These are phyloP conservation scores for Porogramme epimiltina DNA, from an alignment of 1,284 basidiomycete species.

Conservation along the genomic window DNA sequence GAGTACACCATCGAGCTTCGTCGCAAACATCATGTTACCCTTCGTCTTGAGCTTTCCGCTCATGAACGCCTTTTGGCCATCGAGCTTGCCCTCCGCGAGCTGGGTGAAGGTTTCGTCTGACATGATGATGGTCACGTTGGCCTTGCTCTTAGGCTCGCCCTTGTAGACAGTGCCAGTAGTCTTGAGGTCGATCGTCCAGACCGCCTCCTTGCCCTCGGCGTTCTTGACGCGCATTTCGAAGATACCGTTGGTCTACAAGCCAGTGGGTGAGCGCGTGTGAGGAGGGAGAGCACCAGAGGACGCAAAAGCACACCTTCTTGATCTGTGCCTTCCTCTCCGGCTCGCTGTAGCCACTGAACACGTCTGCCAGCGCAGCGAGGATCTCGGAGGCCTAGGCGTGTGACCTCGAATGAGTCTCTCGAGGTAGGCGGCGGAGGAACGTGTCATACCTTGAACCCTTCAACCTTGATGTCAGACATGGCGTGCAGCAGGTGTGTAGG, in stretches of 20 bases:
- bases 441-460: conserved; percentile 37
- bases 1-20: conserved; percentile 82
- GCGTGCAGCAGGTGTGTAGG: neutral
- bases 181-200: conserved; percentile 97
- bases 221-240: conserved; percentile 91
- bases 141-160: conserved; percentile 72
- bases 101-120: conserved; percentile 71
- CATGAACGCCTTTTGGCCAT: conserved; percentile 95
- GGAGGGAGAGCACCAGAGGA: neutral
- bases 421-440: neutral
- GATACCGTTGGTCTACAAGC: conserved; percentile 80
- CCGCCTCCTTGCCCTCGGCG: conserved; percentile 70
- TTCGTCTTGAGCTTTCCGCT: conserved; percentile 87
- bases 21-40: conserved; percentile 88
- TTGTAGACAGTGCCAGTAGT: conserved; percentile 82
- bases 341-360: conserved; percentile 68
- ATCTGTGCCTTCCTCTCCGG: conserved; percentile 80
- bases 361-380: conserved; percentile 61
- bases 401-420: neutral
- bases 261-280: neutral
- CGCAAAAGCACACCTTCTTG: conserved; percentile 79
- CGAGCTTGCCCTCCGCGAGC: conserved; percentile 74
- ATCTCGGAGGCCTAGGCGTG: conserved; percentile 68
- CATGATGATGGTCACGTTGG: conserved; percentile 79
- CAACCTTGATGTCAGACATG: conserved; percentile 41